Percentiles rank a stretch among this genome's conserved stretches.
Conservation (phyloP, 164 flowering plant species). For the Magnolia officinalis region DNA sequence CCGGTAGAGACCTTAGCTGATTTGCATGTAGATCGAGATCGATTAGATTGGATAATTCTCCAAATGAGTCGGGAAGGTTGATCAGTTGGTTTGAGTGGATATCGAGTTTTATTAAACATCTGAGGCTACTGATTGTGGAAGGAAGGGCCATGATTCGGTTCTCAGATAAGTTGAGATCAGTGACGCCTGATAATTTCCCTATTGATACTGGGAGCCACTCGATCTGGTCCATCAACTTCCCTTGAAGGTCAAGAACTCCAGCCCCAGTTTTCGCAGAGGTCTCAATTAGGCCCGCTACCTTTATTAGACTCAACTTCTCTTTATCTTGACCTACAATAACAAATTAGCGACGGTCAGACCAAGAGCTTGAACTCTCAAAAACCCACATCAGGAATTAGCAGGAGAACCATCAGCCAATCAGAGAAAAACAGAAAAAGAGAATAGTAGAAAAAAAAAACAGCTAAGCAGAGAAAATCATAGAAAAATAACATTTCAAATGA, state of each 20-base stretch:
- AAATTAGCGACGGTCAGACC: background rate
- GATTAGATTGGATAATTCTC: conserved; percentile 45
- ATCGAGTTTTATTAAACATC: conserved; percentile 50
- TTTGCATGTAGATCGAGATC: conserved; percentile 61
- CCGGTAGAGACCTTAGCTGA: conserved; percentile 48
- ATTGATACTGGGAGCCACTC: conserved; percentile 74
- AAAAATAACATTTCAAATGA: background rate
- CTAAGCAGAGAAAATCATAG: background rate
- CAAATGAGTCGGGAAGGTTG: conserved; percentile 58
- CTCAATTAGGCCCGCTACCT: conserved; percentile 64
- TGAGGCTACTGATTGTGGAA: conserved; percentile 41
- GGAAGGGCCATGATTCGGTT: conserved; percentile 67
- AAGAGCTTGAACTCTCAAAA: background rate
- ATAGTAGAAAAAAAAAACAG: background rate
- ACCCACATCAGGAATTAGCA: background rate
- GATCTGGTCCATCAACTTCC: conserved; percentile 59
- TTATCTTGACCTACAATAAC: conserved; percentile 15
- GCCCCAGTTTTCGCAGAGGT: conserved; percentile 42
- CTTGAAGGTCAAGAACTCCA: conserved; percentile 50
- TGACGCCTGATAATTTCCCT: conserved; percentile 49
- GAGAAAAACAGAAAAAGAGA: background rate
- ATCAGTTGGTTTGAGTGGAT: conserved; percentile 62
- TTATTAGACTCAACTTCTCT: conserved; percentile 54
- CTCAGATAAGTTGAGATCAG: conserved; percentile 50
- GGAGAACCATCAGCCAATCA: background rate